Evolutionary conservation across 1,284 basidiomycete genomes (phyloP).

Genomic region (Apiotrichum brassicae): DNA sequence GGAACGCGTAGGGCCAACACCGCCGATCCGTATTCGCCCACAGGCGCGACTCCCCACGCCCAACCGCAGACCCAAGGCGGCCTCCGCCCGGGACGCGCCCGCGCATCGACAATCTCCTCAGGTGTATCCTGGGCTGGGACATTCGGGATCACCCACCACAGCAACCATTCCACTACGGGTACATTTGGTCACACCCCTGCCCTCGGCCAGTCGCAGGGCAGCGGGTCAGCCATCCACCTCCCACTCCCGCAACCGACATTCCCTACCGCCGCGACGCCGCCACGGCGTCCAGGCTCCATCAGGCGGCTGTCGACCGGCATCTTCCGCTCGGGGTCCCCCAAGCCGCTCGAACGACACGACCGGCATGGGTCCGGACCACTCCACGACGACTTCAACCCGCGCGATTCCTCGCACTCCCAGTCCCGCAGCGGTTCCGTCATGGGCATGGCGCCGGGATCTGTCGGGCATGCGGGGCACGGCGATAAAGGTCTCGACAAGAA

Average conservation of each 20-base stretch:
- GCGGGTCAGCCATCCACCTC: slow-evolving; percentile 5
- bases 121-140: slow-evolving; percentile 8
- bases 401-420: neutral
- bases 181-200: neutral
- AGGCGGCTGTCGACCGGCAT: slow-evolving; percentile 34
- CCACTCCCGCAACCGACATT: slow-evolving; percentile 7
- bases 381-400: neutral
- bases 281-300: slow-evolving; percentile 34
- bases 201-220: neutral
- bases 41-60: too few relatives aligned
- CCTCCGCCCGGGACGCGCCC: neutral
- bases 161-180: neutral
- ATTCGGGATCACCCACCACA: neutral
- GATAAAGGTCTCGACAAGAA: slow-evolving; percentile 4
- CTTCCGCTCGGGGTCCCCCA: slow-evolving; percentile 29
- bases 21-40: slow-evolving; percentile 2
- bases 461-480: neutral
- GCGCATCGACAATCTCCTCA: slow-evolving; percentile 13
- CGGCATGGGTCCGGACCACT: neutral
- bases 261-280: slow-evolving; percentile 29
- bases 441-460: neutral
- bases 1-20: slow-evolving; percentile 1
- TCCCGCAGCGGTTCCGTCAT: neutral
- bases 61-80: neutral
- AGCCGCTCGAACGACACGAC: slow-evolving; percentile 9